Evolutionary conservation across 192 early-diverging fungal genomes (phyloP), one percentile per base, ranked within the genome.

Genomic region (Oehlia diaphana): DNA sequence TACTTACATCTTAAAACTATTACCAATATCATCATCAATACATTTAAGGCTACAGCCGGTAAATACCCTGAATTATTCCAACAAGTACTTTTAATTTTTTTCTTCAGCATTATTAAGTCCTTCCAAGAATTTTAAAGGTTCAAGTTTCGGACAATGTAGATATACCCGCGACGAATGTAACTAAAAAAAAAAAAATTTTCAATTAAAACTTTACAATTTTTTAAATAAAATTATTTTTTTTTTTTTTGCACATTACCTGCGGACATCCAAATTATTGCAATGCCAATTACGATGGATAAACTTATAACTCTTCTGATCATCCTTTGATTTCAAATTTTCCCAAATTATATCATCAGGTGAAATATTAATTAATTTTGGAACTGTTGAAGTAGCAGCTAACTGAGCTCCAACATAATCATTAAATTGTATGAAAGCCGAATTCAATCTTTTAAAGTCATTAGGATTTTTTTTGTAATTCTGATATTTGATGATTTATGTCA

Each of bases 371-470:
- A 93, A 87, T 23, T 88, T 84, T 12, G 89, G 91, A 16, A 93
- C 80, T 0, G 94, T 85, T 1, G 85, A 84, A 65, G 92, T 90
- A 14, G 90, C 89, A 21, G 95, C 95, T 83, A 94, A 90, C 53
- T 97, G 95, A 1, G 96, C 92, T 0, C 91, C 90, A 37, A 93
- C 86, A 66, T 92, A 90, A 66, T 86, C 83, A 66, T 90, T 88
- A 81, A 97, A 97, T 82, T 93, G 88, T 21, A 97, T 89, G 83
- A 97, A 94, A 5, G 94, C 95, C 35, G 93, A 91, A 28, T 90
- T 87, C 72, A 88, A 76, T 14, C 85, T 83, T 23, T 69, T 73
- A 64, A 80, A 82, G 9, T 70, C n/a, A 58, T 77, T 69, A 5
- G 77, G 42, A 1, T 84, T 39, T 31, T n/a, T 85, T 49, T 74